Percentiles rank a stretch among this genome's conserved stretches.
phyloP scores from a whole-genome alignment of 768 basidiomycete genomes.

The Tylopilus sp. region DNA sequence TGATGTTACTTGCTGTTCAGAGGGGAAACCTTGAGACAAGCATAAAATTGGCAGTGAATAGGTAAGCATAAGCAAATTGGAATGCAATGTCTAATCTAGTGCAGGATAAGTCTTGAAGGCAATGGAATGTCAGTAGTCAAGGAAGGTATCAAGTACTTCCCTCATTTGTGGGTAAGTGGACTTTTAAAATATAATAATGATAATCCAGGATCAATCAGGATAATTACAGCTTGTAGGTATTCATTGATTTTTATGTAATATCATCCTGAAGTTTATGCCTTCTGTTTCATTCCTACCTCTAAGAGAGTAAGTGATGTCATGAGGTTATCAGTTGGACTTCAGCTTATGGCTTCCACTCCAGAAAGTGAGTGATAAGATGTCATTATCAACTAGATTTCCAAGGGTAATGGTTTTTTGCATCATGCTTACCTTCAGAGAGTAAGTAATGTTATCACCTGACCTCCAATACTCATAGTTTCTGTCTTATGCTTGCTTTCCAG shows the following conservation, averaged over 20 bases:
- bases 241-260: not conserved
- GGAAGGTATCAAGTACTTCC: not conserved
- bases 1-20: not conserved
- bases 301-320: not conserved
- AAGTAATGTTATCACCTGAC: not conserved
- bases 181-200: not conserved
- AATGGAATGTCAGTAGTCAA: not conserved
- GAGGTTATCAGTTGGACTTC: too few species aligned
- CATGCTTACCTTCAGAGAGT: too few species aligned
- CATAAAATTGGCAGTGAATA: not conserved
- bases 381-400: too few species aligned
- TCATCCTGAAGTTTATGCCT: too few species aligned
- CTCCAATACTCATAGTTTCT: not conserved
- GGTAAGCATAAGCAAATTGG: not conserved
- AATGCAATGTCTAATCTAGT: not conserved
- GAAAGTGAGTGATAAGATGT: not conserved
- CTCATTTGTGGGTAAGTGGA: not conserved
- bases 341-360: not conserved
- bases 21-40: not conserved
- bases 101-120: not conserved
- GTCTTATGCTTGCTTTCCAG: not conserved
- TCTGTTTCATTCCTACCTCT: not conserved
- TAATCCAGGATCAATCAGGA: not conserved
- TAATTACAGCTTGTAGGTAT: not conserved
- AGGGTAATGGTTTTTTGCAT: too few species aligned